Conservation (phyloP, 352 stramenopile genomes). For the Pythium volutum region DNA sequence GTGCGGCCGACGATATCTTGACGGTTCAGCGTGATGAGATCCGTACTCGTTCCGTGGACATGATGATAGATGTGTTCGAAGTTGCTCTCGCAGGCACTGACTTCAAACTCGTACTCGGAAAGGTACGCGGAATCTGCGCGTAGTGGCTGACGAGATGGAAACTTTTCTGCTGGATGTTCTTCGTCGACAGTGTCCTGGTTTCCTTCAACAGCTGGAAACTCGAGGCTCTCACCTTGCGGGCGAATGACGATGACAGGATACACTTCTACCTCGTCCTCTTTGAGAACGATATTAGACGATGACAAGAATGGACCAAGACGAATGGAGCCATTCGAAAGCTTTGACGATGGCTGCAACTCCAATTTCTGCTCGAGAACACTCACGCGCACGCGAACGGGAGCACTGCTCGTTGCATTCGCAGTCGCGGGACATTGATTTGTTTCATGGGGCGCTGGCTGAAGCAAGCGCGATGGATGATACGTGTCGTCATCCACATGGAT, state of each 20-base stretch:
- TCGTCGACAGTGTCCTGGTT: not conserved
- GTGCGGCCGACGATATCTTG: conserved; percentile 50
- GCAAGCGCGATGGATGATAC: conserved; percentile 37
- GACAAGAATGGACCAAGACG: conserved; percentile 37
- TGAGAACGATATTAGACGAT: conserved; percentile 46
- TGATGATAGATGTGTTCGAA: conserved; percentile 58
- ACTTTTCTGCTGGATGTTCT: not conserved
- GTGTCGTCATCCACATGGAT: conserved; percentile 34
- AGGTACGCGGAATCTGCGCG: conserved; percentile 39
- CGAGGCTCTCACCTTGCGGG: conserved; percentile 32
- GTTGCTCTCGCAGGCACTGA: conserved; percentile 55
- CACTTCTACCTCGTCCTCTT: conserved; percentile 60
- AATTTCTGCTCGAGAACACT: conserved; percentile 40
- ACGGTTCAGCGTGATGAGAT: conserved; percentile 50
- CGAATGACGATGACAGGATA: conserved; percentile 61
- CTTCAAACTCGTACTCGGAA: conserved; percentile 55
- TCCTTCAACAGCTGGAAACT: conserved; percentile 16
- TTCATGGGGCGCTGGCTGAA: conserved; percentile 8
- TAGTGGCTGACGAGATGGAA: not conserved
- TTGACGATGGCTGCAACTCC: conserved; percentile 32
- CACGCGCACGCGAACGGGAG: conserved; percentile 25
- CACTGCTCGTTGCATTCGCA: too few relatives aligned
- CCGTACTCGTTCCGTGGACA: conserved; percentile 31
- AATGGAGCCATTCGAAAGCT: conserved; percentile 25
- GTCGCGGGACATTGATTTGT: not conserved